Base-by-base conservation (phyloP, 768 basidiomycete species). In the Steccherinum ochraceum region DNA sequence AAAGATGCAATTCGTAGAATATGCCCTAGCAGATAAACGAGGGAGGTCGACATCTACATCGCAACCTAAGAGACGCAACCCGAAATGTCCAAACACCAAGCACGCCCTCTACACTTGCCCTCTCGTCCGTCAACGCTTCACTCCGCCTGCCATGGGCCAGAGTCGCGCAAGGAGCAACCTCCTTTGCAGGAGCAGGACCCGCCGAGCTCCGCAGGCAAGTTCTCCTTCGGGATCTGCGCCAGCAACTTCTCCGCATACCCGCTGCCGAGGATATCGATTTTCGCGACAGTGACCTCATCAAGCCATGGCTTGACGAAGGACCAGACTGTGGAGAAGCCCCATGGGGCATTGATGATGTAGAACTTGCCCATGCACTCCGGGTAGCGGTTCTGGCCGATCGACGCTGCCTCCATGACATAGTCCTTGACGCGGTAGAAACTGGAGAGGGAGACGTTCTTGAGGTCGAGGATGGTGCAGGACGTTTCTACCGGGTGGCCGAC, bases 321-420 rank as follows among this genome's bases (percentile, higher is more conserved):
- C 94, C 94, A 99, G 19, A 95, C 87, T 35, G 86, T 79, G 46
- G 80, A 79, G 74, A 99, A 99, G 47, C 83, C 77, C 84, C 87
- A 97, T 0, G 95, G 95, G 0, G 92, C 89, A 63, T 98, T 97
- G 78, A 96, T 89, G 77, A 98, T 93, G 76, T 90, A 99, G 75
- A 99, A 97, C 65, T 89, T 91, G 73, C 95, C 95, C 95, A 97
- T 92, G 57, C 77, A 82, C 67, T 95, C 91, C 1, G 93, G 90
- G 68, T 93, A 98, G 57, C 87, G 77, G 72, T 96, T 80, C 67
- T 96, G 93, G 11, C 91, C 90, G 67, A 99, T 85, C 23, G 66
- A 63, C 0, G 86, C 72, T 0, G 93, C 89, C 19, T 79, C 68
- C 54, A 75, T 78, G 40, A 98, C 87, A 73, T 93, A 95, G 69